Base-by-base conservation (phyloP, 768 basidiomycete genomes). In the Amanita fuliginea region DNA sequence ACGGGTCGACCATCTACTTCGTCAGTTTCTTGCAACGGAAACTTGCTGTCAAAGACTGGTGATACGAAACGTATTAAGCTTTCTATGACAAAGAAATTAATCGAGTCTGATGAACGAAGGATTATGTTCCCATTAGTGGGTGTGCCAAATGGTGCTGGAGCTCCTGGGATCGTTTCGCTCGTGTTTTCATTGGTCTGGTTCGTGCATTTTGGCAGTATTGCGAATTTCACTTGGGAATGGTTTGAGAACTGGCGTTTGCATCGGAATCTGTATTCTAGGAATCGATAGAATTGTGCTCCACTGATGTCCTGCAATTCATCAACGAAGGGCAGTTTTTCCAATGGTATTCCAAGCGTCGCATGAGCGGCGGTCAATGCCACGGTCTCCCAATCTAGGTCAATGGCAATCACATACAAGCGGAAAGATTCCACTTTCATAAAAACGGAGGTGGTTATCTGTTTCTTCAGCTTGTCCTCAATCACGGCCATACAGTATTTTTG, bases 321-420 rank as follows among this genome's bases (percentile, higher is more conserved):
- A 3, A 40, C n/a, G 39, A 26, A 41, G 19, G 37, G 8, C 6
- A 48, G 10, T 11, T 30, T 30, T 30, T 30, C 10, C 30, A 30
- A 76, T 79, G 6, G 65, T 73, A 49, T 74, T 72, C n/a, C 65
- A 57, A 57, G 51, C 67, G 42, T 64, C 52, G 55, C 70, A 71
- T 57, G 65, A 68, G 51, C 62, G 53, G 13, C 55, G 54, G 32
- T 21, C 44, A 47, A 47, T 51, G 5, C 52, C 60, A 36, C 47
- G 55, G 10, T 49, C 56, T 16, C 49, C 65, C 47, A 48, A 9
- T 6, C 36, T 18, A 48, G 28, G 13, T 30, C 39, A 11, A 41
- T 19, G 13, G 30, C 30, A 11, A 30, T 30, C 9, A 10, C 10
- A 10, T 30, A 30, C 30, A 30, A 10, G 26, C 39, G 34, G 7